Evolutionary conservation across 2,329 filamentous ascomycete genomes (phyloP).

Genomic region (Colletotrichum salicis): DNA sequence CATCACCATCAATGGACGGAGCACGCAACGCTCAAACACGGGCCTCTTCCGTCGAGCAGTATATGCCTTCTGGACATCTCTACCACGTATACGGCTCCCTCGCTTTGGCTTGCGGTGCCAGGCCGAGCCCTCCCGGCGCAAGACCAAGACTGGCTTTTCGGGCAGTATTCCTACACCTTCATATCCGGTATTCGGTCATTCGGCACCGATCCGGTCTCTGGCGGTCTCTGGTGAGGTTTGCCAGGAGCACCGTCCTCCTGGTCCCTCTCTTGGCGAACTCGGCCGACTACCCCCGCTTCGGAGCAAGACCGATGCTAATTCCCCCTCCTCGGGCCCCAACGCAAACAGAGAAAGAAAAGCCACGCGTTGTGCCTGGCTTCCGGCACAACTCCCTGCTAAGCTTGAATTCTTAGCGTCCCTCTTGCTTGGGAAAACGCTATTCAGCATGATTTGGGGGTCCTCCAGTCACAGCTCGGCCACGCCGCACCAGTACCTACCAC

Average conservation of each 20-base stretch:
- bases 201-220: slow-evolving; percentile 7
- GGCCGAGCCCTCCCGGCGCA: not conserved
- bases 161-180: not conserved
- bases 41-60: not conserved
- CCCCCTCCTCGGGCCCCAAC: not conserved
- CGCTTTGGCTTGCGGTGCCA: not conserved
- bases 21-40: slow-evolving; percentile 18
- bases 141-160: not conserved
- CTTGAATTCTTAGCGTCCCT: slow-evolving; percentile 33
- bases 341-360: not conserved
- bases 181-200: not conserved
- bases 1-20: not conserved
- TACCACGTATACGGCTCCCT: not conserved
- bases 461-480: not conserved
- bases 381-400: slow-evolving; percentile 14
- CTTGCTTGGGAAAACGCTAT: slow-evolving; percentile 6
- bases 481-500: not conserved
- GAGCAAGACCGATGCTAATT: slow-evolving; percentile 4
- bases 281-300: not conserved
- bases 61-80: not conserved
- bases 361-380: slow-evolving; percentile 14
- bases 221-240: not conserved
- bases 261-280: not conserved
- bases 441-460: slow-evolving; percentile 4
- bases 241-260: no score